A percentile compares a stretch with the other conserved stretches of the same genome.
phyloP scores from a whole-genome alignment of 2,329 filamentous ascomycete genomes.

The Nigrospora osmanthi region DNA sequence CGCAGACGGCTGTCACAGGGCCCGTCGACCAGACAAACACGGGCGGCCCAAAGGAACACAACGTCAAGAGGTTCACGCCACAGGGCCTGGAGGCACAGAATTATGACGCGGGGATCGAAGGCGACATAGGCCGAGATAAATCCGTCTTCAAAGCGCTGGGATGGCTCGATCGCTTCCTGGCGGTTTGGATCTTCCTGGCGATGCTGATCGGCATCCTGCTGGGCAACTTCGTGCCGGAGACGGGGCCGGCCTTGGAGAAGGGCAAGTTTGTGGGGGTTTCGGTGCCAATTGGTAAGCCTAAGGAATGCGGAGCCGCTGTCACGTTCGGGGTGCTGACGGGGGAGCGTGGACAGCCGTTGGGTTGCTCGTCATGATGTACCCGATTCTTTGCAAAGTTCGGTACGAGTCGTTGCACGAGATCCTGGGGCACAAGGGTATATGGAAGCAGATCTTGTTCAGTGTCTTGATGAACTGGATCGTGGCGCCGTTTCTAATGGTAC shows the following conservation, averaged over 20 bases:
- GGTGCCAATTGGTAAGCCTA: conserved; percentile 16
- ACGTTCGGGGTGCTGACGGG: not conserved
- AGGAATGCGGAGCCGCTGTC: too few species aligned
- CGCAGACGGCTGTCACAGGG: too few species aligned
- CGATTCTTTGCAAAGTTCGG: conserved; percentile 79
- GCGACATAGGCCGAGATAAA: conserved; percentile 5
- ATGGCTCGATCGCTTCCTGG: conserved; percentile 55
- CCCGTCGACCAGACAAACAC: too few species aligned
- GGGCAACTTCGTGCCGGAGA: conserved; percentile 63
- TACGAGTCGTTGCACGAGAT: conserved; percentile 68
- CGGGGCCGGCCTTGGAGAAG: conserved; percentile 54
- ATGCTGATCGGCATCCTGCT: conserved; percentile 70
- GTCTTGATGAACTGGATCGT: conserved; percentile 76
- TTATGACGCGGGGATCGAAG: not conserved
- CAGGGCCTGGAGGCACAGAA: not conserved
- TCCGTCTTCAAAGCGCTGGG: conserved; percentile 48
- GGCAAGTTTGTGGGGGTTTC: conserved; percentile 59
- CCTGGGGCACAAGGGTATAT: conserved; percentile 53
- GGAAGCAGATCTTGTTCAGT: conserved; percentile 74
- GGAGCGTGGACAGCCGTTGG: conserved; percentile 52
- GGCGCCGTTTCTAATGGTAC: conserved; percentile 74
- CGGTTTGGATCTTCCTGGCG: conserved; percentile 69
- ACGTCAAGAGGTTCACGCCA: too few species aligned
- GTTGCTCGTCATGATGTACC: conserved; percentile 89
- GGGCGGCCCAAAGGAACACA: too few species aligned